Base-by-base conservation (phyloP, 352 stramenopile species). In the Globisporangium viniferum region DNA sequence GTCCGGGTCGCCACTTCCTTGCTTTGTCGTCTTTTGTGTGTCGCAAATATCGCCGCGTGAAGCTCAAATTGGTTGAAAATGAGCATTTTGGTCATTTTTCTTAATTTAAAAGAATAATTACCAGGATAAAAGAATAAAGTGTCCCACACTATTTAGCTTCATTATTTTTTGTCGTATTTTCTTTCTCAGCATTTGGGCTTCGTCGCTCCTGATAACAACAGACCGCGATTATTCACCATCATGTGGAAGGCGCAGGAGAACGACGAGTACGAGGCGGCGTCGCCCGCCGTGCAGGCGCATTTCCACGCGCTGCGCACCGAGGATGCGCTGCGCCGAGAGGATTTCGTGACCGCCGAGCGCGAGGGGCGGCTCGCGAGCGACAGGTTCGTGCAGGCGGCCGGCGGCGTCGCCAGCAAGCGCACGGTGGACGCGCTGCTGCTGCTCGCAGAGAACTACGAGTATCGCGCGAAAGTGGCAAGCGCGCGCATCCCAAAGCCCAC, bases 391-490 rank as follows among this genome's bases (percentile, higher is more conserved):
- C 73, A 84, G 58, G 84, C 86, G 18, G 80, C 86, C 29, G 77
- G 83, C 41, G 69, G 64, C 22, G 79, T 92, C 33, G 65, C 69
- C 3, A 82, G 90, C 67, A 87, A 86, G 66, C 82, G 82, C 27
- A 94, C 86, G 15, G 81, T 91, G 46, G 77, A 92, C 33, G 82
- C 86, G 44, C 67, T 94, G 9, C 66, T 91, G 53, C 66, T 94
- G 59, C 77, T 94, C 46, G 82, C 86, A 0, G 82, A 90, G 61
- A 92, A 92, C 60, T 94, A 94, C 69, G 81, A 91, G 77, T 90
- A 90, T 66, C 73, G 86, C 51, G 74, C 86, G 33, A 89, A 91
- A 44, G 72, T 89, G 56, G 82, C 82, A n/a, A 70, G 72, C 20
- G 74, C 80, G 1, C 78, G 73, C 64, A 77, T 82, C 64, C 71